These are phyloP conservation scores for Penicillium sp. DNA, from an alignment of 2,329 filamentous ascomycete species.

Conservation along the genomic window DNA sequence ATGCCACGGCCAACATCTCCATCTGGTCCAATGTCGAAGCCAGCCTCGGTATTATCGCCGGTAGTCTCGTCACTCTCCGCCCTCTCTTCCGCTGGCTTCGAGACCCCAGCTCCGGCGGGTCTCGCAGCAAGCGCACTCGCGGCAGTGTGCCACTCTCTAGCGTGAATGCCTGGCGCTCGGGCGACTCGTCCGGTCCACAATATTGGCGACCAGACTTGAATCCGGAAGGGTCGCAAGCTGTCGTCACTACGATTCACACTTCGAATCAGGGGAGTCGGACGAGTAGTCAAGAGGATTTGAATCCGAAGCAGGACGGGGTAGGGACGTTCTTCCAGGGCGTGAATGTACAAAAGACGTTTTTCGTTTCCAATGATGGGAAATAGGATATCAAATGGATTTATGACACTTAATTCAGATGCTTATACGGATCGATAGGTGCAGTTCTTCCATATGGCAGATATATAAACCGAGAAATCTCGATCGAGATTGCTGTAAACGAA, in stretches of 20 bases:
- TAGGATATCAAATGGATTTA: slow-evolving; percentile 1
- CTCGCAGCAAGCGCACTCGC: slow-evolving; percentile 23
- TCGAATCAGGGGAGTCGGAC: slow-evolving; percentile 22
- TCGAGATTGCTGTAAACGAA: no score
- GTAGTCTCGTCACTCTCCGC: slow-evolving; percentile 46
- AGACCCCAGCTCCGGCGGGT: slow-evolving; percentile 23
- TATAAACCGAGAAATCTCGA: no score
- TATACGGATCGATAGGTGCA: slow-evolving; percentile 1
- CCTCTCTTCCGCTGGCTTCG: slow-evolving; percentile 44
- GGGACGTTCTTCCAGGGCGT: slow-evolving; percentile 24
- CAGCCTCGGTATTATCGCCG: slow-evolving; percentile 42
- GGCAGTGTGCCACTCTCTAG: slow-evolving; percentile 31
- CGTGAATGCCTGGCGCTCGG: slow-evolving; percentile 18
- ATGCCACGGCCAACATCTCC: slow-evolving; percentile 33
- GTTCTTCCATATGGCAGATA: no score
- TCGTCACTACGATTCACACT: slow-evolving; percentile 29
- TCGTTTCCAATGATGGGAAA: slow-evolving; percentile 25
- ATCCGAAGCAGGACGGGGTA: slow-evolving; percentile 16
- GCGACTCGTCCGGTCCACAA: slow-evolving; percentile 18
- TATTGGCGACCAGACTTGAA: slow-evolving; percentile 32
- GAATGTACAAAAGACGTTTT: slow-evolving; percentile 34
- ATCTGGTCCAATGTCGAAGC: slow-evolving; percentile 41
- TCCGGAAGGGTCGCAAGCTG: slow-evolving; percentile 21
- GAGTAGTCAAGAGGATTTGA: slow-evolving; percentile 33
- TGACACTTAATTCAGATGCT: background rate